Evolutionary conservation across 1,284 basidiomycete genomes (phyloP), one percentile per base, ranked within the genome.

Genomic region (Sporisorium reilianum): DNA sequence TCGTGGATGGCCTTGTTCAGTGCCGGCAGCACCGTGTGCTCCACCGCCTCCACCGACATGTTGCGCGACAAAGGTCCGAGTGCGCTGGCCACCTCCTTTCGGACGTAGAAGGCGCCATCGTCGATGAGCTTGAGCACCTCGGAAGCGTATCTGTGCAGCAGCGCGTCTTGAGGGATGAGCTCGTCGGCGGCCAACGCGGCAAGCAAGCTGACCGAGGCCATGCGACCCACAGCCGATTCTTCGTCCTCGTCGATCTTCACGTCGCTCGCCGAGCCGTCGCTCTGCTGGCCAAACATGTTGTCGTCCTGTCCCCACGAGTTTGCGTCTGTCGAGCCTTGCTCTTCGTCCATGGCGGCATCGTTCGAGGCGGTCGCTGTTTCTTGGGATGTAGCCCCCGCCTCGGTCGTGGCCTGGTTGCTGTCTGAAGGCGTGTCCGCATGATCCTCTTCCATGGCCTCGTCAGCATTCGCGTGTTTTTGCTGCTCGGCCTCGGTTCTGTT

Each of bases 151-250:
- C 86, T 86, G 50, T 89, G 88, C 14, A 90, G 88, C 7, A 89
- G 89, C 36, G 91, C 89, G 20, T 89, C 88, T 18, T 87, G 82
- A 18, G 89, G 77, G 25, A 77, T 64, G 28, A 82, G 73, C 58
- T 86, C 86, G 45, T 86, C 87, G 10, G 86, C 81, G 5, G 86
- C 59, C 32, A 94, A 90, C 8, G 93, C 92, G 36, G 93, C 93
- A 86, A 97, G 93, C 61, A 98, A 86, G 82, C 93, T 95, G 91
- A 97, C 94, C 67, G 94, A 94, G 7, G 93, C 93, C 57, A 96
- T 88, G 63, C 94, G 89, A 3, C 95, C 95, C 18, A 95, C 89
- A 2, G 92, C 90, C 14, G 92, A 93, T 82, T 96, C 93, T 52
- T 88, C 86, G 25, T 84, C 81, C 23, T 75, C 58, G 36, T 51